Evolutionary conservation across 768 basidiomycete species (phyloP), one percentile per base, ranked within the genome.

Genomic region (Suillus alpinus): DNA sequence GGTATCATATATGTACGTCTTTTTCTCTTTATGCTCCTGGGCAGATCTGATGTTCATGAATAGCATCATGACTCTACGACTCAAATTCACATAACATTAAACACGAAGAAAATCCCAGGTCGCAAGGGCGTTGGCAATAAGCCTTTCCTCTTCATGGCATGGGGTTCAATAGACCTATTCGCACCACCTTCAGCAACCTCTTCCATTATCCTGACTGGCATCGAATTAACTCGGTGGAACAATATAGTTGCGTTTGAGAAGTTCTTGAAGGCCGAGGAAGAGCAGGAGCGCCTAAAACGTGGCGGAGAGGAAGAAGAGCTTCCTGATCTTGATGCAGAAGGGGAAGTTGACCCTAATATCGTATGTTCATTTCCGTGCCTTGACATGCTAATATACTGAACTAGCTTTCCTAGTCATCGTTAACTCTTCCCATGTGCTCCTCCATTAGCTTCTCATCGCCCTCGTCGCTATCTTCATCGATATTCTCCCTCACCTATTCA

Each of bases 1-100:
- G 89, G 79, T 1, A 81, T 91, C 39, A 71, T 87, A 58, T 91
- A 89, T 67, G 89, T 91, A 66, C 61, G 87, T 78, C 56, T 31
- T 23, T 12, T 29, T 26, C 13, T 31, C 8, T 18, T 26, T 39
- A 18, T 34, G 10, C 14, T n/a, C 7, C 10, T 23, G 44, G 13
- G 4, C 9, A 43, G 14, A 8, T 29, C 57, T 43, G 31, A 62
- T 60, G 18, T 64, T 50, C 39, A 2, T 36, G 52, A 7, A 20
- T 44, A 90, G 87, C 77, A 84, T 66, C 86, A 88, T 63, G 75
- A 80, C 13, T 74, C 77, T 1, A 72, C 73, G 2, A 81, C 79
- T 1, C 80, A 81, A 50, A 73, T 91, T 12, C 88, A 91, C 61
- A 86, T 91, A 53, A 86, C 87, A 2, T 70, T 86, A 46, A 86